Base-by-base conservation (phyloP, 805 yeast species). In the Yueomyces sp. region DNA sequence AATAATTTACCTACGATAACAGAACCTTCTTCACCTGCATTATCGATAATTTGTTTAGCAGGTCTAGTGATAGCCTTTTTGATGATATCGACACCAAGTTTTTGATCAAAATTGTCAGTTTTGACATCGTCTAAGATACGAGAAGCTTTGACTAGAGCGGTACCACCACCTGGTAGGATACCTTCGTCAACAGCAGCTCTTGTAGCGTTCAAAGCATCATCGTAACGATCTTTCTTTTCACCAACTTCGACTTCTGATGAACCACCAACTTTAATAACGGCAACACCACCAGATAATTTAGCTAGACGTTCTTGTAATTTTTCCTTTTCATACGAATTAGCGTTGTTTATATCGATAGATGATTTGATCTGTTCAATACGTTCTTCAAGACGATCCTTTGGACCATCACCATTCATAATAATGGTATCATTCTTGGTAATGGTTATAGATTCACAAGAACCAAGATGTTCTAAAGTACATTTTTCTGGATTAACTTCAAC, bases 151-250 rank as follows among this genome's bases (percentile, higher is more conserved):
- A 86, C 75, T 61, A 92, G 75, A 46, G 98, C 98, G 53, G 96
- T 86, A 70, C 98, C 98, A 66, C 98, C 98, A 72, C 98, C 98
- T 62, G 98, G 98, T 53, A 92, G 76, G 62, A 92, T 87, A 70
- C 98, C 98, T 69, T 86, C 95, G 69, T 90, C 90, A 51, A 92
- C 95, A 52, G 98, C 98, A 46, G 98, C 96, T 69, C 97, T 86
- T 43, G 97, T 92, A 45, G 98, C 96, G 63, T 92, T 90, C 63
- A 92, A 76, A 29, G 98, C 97, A 71, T 92, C 98, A 59, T 92
- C 97, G 62, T 87, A 85, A 70, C 98, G 83, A 67, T 92, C 98
- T 74, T 92, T 92, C 92, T 92, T 92, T 75, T 92, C 98, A 61
- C 96, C 94, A 53, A 92, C 98, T 71, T 92, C 97, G 53, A 92